Evolutionary conservation across 192 early-diverging fungal genomes (phyloP).

Genomic region (Linnemannia schmuckeri): DNA sequence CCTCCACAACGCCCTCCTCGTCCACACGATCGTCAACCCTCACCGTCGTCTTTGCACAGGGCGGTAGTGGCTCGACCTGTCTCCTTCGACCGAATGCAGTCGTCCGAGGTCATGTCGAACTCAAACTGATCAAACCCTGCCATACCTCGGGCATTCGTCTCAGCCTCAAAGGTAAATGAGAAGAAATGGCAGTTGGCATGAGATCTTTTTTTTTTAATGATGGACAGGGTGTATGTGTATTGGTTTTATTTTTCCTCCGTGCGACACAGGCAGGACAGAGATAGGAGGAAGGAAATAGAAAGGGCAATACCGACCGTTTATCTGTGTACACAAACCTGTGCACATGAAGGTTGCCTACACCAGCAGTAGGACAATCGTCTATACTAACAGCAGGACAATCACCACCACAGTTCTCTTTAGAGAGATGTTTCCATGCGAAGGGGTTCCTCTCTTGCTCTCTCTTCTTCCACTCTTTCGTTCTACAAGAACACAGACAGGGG

Average conservation of each 20-base stretch:
- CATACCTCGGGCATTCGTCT: constrained; percentile 47
- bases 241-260: not conserved
- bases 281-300: too few species aligned
- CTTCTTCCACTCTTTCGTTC: not conserved
- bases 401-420: not conserved
- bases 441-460: not conserved
- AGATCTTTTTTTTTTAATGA: not conserved
- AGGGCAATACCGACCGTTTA: not conserved
- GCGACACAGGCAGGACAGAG: too few species aligned
- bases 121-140: constrained; percentile 54
- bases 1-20: not conserved
- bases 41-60: constrained; percentile 37
- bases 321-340: not conserved
- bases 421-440: not conserved
- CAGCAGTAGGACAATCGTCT: not conserved
- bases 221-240: not conserved
- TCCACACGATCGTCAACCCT: constrained; percentile 36
- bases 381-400: not conserved
- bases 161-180: constrained; percentile 38
- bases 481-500: not conserved
- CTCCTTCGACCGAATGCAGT: constrained; percentile 43
- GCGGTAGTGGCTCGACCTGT: constrained; percentile 33
- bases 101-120: constrained; percentile 49
- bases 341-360: not conserved
- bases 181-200: not conserved